Evolutionary conservation across 345 rosid genomes (phyloP), one percentile per base, ranked within the genome.

Genomic region (Hypericum perforatum): DNA sequence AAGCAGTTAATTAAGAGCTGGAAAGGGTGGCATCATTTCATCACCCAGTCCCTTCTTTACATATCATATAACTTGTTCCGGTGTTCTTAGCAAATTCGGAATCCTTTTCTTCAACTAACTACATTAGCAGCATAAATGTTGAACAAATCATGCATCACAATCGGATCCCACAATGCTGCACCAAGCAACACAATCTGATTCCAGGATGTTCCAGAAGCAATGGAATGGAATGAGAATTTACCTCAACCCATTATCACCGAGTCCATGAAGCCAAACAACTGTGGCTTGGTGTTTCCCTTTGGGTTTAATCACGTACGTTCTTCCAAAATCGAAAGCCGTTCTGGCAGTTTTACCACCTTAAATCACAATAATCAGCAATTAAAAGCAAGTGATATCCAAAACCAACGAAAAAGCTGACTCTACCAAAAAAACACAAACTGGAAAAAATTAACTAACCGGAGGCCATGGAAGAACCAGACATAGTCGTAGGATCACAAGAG

Each of bases 211-310:
- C 32, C 32, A 51, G 36, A 42, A 49, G 14, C 8, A 57, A 4
- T 22, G 32, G 32, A 22, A 15, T 11, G 16, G 11, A 52, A 7
- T 7, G 15, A 37, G 49, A 7, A 63, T 67, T 67, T 75, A 91
- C 98, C 96, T 85, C 0, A 86, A 81, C 57, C 98, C 98, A 62
- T 85, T 82, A 74, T 87, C 96, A 10, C 96, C 98, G 68, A 87
- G 94, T 14, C 96, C 98, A 71, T 91, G 98, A 37, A 87, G 82
- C 98, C 98, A 91, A 46, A 91, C 95, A 44, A 91, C 79, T 22
- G 96, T 92, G 11, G 95, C 98, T 69, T 82, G 94, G 64, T 92
- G 98, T 70, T 84, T 92, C 58, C 98, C 96, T 74, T 81, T 92
- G 61, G 98, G 95, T 74, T 77, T 77, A 63, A 92, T 94, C 67